phyloP scores from a whole-genome alignment of 2,329 filamentous ascomycete species.

The Atkinsonella texensis region DNA sequence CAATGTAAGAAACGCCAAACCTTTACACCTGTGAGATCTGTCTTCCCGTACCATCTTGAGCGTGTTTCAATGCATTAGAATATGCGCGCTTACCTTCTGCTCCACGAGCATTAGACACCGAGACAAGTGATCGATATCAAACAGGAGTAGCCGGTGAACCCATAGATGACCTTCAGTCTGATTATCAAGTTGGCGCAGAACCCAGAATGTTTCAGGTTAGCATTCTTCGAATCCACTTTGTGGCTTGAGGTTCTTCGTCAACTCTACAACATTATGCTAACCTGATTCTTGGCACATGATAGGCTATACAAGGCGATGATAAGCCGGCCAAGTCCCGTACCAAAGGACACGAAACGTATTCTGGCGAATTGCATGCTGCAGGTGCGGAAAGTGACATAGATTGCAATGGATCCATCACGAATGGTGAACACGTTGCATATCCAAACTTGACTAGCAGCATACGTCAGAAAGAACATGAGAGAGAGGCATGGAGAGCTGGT shows the following conservation, averaged over 20 bases:
- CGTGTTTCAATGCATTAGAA: background rate
- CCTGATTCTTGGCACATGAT: background rate
- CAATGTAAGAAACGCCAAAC: background rate
- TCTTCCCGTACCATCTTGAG: background rate
- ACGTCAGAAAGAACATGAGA: slow-evolving; percentile 13
- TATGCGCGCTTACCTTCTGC: background rate
- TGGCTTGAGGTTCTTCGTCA: background rate
- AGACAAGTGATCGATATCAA: background rate
- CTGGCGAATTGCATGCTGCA: background rate
- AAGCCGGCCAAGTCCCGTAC: background rate
- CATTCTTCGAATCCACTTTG: background rate
- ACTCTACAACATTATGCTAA: background rate
- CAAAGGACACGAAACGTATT: background rate
- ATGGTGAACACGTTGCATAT: slow-evolving; percentile 13
- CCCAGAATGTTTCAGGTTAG: background rate
- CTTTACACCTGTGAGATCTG: background rate
- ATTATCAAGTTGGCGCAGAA: background rate
- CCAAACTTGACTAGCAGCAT: slow-evolving; percentile 15
- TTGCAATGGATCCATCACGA: background rate
- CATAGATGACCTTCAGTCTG: background rate
- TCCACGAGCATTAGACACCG: background rate
- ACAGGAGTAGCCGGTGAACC: background rate
- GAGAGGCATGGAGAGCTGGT: slow-evolving; percentile 24
- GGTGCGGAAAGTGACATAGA: background rate
- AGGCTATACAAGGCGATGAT: background rate